Conservation (phyloP, 208 protist genomes). For the Crithidia expoeki region DNA sequence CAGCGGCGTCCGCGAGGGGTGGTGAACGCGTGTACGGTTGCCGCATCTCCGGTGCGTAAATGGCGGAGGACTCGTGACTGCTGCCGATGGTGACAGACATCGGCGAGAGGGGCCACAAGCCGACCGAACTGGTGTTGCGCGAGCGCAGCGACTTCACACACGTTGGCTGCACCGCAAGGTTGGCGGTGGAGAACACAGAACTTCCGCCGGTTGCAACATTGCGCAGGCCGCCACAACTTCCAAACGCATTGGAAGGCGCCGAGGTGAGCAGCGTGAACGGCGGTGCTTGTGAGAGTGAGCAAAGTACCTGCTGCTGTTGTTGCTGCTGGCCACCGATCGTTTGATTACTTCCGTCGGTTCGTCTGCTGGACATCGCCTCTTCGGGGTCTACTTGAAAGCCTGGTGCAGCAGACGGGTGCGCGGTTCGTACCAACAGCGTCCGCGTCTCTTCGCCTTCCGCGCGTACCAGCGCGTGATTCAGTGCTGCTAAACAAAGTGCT, state of each 20-base stretch:
- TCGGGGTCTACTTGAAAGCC: constrained; percentile 24
- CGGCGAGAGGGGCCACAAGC: neutral
- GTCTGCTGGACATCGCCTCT: neutral
- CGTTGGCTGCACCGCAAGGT: neutral
- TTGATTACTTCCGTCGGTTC: neutral
- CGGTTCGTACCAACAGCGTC: constrained; percentile 31
- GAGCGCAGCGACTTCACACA: constrained; percentile 9
- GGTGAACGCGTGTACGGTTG: neutral
- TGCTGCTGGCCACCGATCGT: neutral
- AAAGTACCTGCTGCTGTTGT: constrained; percentile 4
- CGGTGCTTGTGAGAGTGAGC: no score
- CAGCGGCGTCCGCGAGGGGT: neutral
- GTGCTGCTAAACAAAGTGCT: constrained; percentile 37
- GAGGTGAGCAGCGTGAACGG: neutral
- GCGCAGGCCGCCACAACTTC: neutral
- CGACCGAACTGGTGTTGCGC: neutral
- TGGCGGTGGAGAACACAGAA: neutral
- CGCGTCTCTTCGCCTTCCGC: constrained; percentile 20
- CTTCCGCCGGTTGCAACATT: neutral
- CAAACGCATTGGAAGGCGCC: neutral
- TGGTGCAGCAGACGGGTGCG: constrained; percentile 25
- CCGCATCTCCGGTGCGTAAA: neutral
- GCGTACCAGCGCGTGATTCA: constrained; percentile 26
- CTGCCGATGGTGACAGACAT: neutral
- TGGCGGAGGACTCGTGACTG: neutral